Evolutionary conservation across 768 basidiomycete genomes (phyloP).

Genomic region (Macrolepiota dolichaula): DNA sequence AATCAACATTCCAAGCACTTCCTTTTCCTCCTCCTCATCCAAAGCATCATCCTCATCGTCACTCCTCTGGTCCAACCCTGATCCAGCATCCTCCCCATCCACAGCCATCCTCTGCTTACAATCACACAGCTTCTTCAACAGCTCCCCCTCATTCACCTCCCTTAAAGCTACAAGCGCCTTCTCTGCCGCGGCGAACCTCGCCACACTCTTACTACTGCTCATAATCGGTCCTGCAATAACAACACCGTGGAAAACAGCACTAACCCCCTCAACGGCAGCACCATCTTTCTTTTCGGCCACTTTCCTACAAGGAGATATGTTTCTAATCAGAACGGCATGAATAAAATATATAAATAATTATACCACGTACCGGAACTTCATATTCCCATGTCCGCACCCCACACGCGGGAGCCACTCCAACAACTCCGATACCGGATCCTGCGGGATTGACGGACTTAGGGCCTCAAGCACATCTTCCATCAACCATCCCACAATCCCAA

Average conservation of each 20-base stretch:
- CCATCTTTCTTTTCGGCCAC: conserved; percentile 16
- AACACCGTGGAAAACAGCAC: conserved; percentile 56
- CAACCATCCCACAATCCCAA: conserved; percentile 52
- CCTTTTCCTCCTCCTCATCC: background rate
- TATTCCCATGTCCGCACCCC: conserved; percentile 46
- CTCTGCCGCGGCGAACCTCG: conserved; percentile 68
- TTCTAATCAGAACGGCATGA: background rate
- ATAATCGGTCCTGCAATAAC: conserved; percentile 59
- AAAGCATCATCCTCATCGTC: background rate
- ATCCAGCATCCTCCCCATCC: conserved; percentile 7
- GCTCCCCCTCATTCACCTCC: conserved; percentile 41
- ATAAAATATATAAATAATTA: background rate
- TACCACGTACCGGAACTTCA: conserved; percentile 18
- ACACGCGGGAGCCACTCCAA: conserved; percentile 58
- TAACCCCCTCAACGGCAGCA: conserved; percentile 38
- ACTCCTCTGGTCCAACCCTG: background rate
- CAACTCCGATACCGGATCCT: conserved; percentile 73
- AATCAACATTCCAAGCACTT: conserved; percentile 14
- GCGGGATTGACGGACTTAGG: conserved; percentile 55
- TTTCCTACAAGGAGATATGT: conserved; percentile 17
- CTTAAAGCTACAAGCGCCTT: conserved; percentile 51
- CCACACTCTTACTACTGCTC: conserved; percentile 53
- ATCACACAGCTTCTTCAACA: conserved; percentile 36
- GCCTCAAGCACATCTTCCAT: conserved; percentile 66
- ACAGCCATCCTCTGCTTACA: conserved; percentile 21